Conservation (phyloP, 2,329 filamentous ascomycete genomes). For the Colletotrichum sp. region DNA sequence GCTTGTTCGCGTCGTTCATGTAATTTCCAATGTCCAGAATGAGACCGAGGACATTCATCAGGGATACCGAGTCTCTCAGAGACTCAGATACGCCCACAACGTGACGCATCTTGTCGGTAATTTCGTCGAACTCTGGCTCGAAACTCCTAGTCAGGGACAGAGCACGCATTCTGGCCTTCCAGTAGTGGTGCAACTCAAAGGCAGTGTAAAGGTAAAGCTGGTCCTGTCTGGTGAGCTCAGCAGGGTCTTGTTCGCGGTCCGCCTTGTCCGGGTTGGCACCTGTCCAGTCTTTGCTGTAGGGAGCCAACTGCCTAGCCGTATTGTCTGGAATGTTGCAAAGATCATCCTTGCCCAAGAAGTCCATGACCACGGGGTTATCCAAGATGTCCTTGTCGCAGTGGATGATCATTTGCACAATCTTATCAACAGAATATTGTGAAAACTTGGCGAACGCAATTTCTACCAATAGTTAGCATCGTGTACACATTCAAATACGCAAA, state of each 20-base stretch:
- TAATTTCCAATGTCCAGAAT: constrained; percentile 99
- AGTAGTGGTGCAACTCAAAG: constrained; percentile 95
- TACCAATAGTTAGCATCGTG: constrained; percentile 28
- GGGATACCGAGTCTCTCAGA: constrained; percentile 84
- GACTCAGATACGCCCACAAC: constrained; percentile 90
- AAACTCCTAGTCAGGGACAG: constrained; percentile 82
- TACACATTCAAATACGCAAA: background rate
- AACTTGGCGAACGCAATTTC: constrained; percentile 94
- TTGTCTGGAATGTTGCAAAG: constrained; percentile 93
- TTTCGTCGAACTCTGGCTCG: constrained; percentile 90
- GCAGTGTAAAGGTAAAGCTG: constrained; percentile 94
- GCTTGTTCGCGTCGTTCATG: constrained; percentile 99
- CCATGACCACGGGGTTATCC: constrained; percentile 92
- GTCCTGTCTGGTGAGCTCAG: constrained; percentile 90
- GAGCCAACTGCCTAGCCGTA: constrained; percentile 86
- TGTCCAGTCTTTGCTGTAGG: constrained; percentile 96
- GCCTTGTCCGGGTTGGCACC: constrained; percentile 81
- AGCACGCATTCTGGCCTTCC: constrained; percentile 96
- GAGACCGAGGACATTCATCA: constrained; percentile 95
- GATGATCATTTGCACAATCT: constrained; percentile 90
- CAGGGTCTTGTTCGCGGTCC: constrained; percentile 82
- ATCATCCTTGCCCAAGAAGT: constrained; percentile 92
- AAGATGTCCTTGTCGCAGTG: constrained; percentile 91
- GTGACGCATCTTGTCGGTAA: constrained; percentile 82
- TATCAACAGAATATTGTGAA: constrained; percentile 82